These are phyloP conservation scores for Plenodomus tracheiphilus DNA, from an alignment of 2,329 filamentous ascomycete genomes.

Conservation along the genomic window DNA sequence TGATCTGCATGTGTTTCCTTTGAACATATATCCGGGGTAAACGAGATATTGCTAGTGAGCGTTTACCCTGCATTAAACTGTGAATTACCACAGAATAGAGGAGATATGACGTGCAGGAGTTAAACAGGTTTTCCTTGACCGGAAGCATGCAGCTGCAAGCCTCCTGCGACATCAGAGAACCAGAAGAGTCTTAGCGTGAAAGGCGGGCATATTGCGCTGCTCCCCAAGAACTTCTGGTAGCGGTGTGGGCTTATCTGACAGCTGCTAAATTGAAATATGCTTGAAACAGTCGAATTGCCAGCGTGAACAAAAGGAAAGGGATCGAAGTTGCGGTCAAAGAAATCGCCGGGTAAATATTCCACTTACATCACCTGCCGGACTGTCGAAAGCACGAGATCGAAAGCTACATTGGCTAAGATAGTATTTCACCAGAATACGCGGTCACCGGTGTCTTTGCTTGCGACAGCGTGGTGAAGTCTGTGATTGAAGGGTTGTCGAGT, in stretches of 20 bases:
- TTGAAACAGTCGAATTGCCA: no score
- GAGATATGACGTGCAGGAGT: neutral
- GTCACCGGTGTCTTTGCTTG: neutral
- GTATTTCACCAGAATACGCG: neutral
- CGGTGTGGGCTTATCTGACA: neutral
- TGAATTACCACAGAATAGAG: neutral
- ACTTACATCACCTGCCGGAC: no score
- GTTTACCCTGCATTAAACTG: neutral
- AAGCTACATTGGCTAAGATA: neutral
- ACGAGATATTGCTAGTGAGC: neutral
- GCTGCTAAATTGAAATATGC: no score
- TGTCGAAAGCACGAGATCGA: no score
- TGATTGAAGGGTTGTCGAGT: neutral
- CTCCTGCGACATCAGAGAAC: neutral
- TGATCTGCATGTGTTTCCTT: neutral
- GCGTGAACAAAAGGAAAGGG: no score
- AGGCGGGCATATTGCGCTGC: neutral
- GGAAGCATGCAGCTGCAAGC: neutral
- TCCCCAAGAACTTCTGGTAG: neutral
- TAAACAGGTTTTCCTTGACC: neutral
- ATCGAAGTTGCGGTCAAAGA: no score
- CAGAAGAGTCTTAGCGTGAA: neutral
- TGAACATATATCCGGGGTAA: neutral
- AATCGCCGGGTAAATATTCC: no score
- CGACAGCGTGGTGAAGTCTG: neutral